Evolutionary conservation across 129 eudicot species (phyloP).

Genomic region (Lactuca sativa): DNA sequence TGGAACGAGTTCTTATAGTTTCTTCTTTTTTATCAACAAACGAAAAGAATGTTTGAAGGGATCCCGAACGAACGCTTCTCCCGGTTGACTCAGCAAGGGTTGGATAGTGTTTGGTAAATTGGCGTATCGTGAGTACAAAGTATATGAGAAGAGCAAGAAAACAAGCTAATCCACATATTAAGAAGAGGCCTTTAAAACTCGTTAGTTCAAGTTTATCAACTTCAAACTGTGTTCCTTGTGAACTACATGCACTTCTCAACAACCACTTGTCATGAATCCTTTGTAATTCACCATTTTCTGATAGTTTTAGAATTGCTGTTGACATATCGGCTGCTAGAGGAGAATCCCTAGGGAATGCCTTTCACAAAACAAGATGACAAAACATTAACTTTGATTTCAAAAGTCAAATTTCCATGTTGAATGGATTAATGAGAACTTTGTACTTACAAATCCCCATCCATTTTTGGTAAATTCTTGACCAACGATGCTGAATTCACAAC

Average conservation of each 20-base stretch:
- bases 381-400: slow-evolving; percentile 1
- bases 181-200: slow-evolving; percentile 59
- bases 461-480: slow-evolving; percentile 68
- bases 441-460: slow-evolving; percentile 84
- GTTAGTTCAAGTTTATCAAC: slow-evolving; percentile 50
- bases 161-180: slow-evolving; percentile 53
- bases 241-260: slow-evolving; percentile 51
- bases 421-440: neutral
- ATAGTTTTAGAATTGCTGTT: slow-evolving; percentile 56
- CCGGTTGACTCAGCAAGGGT: slow-evolving; percentile 24
- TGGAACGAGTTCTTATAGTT: slow-evolving; percentile 29
- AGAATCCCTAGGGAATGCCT: slow-evolving; percentile 70
- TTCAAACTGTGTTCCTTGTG: slow-evolving; percentile 37
- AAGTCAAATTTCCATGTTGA: neutral
- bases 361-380: neutral
- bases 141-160: slow-evolving; percentile 44
- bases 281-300: slow-evolving; percentile 71
- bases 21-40: slow-evolving; percentile 53
- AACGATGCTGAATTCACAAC: slow-evolving; percentile 65
- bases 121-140: slow-evolving; percentile 26
- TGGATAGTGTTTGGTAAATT: slow-evolving; percentile 24
- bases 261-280: slow-evolving; percentile 72
- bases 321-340: slow-evolving; percentile 64
- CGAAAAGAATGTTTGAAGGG: slow-evolving; percentile 42
- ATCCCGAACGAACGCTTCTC: slow-evolving; percentile 32